A percentile compares a stretch with the other conserved stretches of the same genome.
Evolutionary conservation across 1,284 basidiomycete species (phyloP).

Genomic region (Austropuccinia psidii): DNA sequence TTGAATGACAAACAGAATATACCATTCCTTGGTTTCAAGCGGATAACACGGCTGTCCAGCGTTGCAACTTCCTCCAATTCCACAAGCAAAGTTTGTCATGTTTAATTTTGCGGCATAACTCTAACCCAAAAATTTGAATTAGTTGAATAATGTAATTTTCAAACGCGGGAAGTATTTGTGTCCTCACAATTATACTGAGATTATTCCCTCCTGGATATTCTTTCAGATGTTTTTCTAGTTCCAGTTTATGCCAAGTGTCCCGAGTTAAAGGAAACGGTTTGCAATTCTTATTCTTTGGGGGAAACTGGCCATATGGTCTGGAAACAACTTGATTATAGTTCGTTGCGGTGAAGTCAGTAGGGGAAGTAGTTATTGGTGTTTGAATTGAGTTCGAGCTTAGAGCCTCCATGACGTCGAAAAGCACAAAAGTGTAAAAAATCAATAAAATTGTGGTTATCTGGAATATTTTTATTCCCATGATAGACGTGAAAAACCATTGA

Average conservation of each 20-base stretch:
- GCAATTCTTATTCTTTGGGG: constrained; percentile 10
- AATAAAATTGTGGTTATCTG: too few species aligned
- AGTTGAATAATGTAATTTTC: neutral
- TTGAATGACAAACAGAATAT: constrained; percentile 22
- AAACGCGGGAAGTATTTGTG: neutral
- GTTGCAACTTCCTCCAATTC: constrained; percentile 17
- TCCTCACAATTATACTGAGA: constrained; percentile 4
- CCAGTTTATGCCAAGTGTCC: constrained; percentile 28
- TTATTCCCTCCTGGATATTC: constrained; percentile 30
- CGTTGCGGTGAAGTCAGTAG: too few species aligned
- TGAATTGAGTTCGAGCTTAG: too few species aligned
- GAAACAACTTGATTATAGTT: too few species aligned
- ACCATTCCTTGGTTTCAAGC: constrained; percentile 1
- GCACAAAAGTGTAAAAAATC: too few species aligned
- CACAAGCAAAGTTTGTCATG: constrained; percentile 26
- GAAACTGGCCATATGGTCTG: constrained; percentile 26
- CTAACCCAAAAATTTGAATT: neutral
- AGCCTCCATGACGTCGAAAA: too few species aligned
- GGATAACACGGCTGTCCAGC: constrained; percentile 28
- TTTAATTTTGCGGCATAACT: constrained; percentile 20
- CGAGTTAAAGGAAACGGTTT: neutral
- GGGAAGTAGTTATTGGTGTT: too few species aligned
- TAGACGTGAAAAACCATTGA: too few species aligned
- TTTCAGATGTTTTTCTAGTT: constrained; percentile 24
- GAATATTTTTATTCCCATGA: too few species aligned